phyloP scores from a whole-genome alignment of 495 filamentous ascomycete species.

The Terfezia boudieri region DNA sequence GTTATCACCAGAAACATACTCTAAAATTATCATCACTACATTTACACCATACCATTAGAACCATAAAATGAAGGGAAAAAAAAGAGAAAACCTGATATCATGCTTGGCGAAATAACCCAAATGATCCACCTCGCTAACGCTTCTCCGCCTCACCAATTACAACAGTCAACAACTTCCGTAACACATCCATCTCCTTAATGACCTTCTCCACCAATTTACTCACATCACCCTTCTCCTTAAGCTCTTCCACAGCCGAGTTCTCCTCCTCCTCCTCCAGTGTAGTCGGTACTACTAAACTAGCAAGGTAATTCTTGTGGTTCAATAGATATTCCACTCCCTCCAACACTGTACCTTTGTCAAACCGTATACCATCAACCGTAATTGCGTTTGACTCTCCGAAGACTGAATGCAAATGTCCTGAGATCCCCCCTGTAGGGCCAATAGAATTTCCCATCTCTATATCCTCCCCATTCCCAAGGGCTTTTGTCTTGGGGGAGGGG shows the following conservation, averaged over 20 bases:
- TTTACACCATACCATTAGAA: too few relatives aligned
- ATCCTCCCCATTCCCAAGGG: constrained; percentile 8
- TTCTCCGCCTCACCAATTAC: constrained; percentile 14
- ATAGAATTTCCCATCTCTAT: constrained; percentile 9
- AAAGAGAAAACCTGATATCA: too few relatives aligned
- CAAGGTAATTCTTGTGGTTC: constrained; percentile 17
- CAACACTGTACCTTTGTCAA: constrained; percentile 10
- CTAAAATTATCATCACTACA: too few relatives aligned
- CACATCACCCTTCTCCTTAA: background rate
- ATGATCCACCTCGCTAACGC: constrained; percentile 1
- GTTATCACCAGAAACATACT: too few relatives aligned
- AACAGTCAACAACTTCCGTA: constrained; percentile 13
- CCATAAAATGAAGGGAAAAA: too few relatives aligned
- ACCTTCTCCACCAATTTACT: constrained; percentile 14
- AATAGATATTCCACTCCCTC: constrained; percentile 17
- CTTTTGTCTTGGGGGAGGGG: constrained; percentile 9
- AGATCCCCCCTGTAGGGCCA: background rate
- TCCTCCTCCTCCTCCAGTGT: constrained; percentile 18
- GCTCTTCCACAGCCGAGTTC: constrained; percentile 4
- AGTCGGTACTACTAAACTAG: constrained; percentile 15
- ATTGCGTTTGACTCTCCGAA: background rate
- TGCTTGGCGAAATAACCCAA: too few relatives aligned
- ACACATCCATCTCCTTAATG: constrained; percentile 8
- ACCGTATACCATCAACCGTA: constrained; percentile 4
- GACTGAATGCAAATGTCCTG: background rate